Evolutionary conservation across 371 early-diverging fungal genomes (phyloP).

Genomic region (Ordospora pajunii): DNA sequence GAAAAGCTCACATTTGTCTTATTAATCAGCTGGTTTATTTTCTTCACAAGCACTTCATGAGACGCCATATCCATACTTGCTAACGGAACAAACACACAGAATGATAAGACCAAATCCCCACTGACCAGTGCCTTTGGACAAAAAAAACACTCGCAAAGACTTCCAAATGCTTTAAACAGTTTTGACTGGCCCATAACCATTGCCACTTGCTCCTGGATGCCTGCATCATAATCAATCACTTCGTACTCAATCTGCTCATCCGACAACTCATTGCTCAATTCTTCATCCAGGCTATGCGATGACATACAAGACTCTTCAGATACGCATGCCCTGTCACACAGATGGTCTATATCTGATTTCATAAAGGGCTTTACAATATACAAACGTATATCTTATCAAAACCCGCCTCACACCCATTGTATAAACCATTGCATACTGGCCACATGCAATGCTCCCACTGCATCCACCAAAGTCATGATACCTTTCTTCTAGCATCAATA

Average conservation of each 20-base stretch:
- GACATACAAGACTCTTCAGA: not conserved
- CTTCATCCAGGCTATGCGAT: not conserved
- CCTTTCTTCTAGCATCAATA: not conserved
- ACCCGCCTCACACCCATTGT: too few relatives aligned
- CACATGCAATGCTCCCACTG: too few relatives aligned
- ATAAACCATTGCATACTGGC: too few relatives aligned
- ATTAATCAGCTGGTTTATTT: not conserved
- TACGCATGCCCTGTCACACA: not conserved
- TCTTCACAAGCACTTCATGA: not conserved
- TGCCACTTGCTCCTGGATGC: not conserved
- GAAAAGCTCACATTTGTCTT: not conserved
- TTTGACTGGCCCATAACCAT: not conserved
- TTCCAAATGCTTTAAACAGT: not conserved
- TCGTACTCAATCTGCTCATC: not conserved
- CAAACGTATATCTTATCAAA: too few relatives aligned
- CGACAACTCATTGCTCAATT: not conserved
- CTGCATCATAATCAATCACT: not conserved
- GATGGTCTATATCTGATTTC: too few relatives aligned
- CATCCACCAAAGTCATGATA: too few relatives aligned
- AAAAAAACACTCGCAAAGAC: not conserved
- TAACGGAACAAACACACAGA: not conserved
- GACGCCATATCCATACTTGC: not conserved
- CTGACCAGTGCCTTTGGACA: not conserved
- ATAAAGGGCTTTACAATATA: too few relatives aligned
- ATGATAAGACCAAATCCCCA: slow-evolving; percentile 4